Conservation (phyloP, 371 early-diverging fungal species). For the Nematocida ironsii region DNA sequence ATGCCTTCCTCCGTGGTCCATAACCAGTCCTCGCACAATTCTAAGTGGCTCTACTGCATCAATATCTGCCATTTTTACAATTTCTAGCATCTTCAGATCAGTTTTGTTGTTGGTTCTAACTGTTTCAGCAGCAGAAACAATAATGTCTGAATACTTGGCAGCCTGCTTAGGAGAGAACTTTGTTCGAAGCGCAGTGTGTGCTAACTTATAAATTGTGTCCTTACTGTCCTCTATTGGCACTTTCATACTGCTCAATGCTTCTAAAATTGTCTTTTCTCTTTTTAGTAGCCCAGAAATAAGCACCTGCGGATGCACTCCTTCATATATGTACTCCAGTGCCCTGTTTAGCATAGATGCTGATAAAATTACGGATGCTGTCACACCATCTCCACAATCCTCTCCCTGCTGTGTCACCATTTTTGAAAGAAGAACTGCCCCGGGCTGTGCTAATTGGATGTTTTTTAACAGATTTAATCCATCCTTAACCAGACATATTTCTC, state of each 20-base stretch:
- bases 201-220: conserved; percentile 19
- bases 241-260: conserved; percentile 75
- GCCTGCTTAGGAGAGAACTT: conserved; percentile 84
- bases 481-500: conserved; percentile 73
- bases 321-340: conserved; percentile 85
- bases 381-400: conserved; percentile 96
- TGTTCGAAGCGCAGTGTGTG: conserved; percentile 27
- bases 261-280: conserved; percentile 79
- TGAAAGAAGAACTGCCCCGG: conserved; percentile 97
- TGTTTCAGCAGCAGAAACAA: conserved; percentile 84
- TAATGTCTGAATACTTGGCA: conserved; percentile 82
- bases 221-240: conserved; percentile 20
- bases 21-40: conserved; percentile 84
- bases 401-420: conserved; percentile 95
- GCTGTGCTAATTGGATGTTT: conserved; percentile 99
- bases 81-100: conserved; percentile 97
- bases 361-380: conserved; percentile 87
- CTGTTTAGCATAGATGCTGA: conserved; percentile 92
- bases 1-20: conserved; percentile 98
- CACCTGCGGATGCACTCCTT: conserved; percentile 90
- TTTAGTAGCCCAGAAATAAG: conserved; percentile 91
- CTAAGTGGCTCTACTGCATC: conserved; percentile 85
- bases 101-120: conserved; percentile 84
- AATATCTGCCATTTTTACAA: conserved; percentile 98
- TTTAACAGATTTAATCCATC: conserved; percentile 70